These are phyloP conservation scores for Diospyros lotus DNA, from an alignment of 148 eudicot genomes.

Conservation along the genomic window DNA sequence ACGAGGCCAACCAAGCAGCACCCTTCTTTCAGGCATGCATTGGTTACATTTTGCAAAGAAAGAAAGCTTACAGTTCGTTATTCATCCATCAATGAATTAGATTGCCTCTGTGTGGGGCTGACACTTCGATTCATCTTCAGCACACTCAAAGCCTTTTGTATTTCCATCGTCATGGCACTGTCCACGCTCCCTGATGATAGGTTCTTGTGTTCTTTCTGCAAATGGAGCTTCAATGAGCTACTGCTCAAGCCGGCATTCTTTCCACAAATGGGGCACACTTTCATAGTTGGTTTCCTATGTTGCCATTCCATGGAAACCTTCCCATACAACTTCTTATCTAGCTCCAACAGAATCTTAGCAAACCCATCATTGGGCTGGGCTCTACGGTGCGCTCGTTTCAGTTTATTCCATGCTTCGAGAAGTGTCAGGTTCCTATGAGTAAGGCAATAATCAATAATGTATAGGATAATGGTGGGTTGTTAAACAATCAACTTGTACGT, in stretches of 20 bases:
- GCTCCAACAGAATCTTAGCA: conserved; percentile 71
- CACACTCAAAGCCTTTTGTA: conserved; percentile 79
- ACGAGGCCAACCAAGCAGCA: background rate
- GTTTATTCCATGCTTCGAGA: conserved; percentile 75
- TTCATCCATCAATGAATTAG: conserved; percentile 56
- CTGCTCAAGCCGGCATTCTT: conserved; percentile 95
- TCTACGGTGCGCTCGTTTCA: conserved; percentile 80
- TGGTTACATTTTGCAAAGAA: background rate
- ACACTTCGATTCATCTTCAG: conserved; percentile 77
- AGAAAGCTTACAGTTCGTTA: conserved; percentile 7
- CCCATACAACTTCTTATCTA: conserved; percentile 69
- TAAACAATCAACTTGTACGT: background rate
- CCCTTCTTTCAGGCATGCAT: background rate
- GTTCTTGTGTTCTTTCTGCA: conserved; percentile 86
- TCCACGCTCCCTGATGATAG: conserved; percentile 96
- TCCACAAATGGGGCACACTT: conserved; percentile 95
- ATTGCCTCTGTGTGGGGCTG: conserved; percentile 76
- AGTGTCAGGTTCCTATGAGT: conserved; percentile 63
- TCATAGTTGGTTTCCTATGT: conserved; percentile 80
- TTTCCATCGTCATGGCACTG: conserved; percentile 98
- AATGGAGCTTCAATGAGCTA: conserved; percentile 91
- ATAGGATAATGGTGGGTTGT: background rate
- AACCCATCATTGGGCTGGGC: conserved; percentile 99
- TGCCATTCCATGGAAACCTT: conserved; percentile 99
- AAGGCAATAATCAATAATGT: background rate